Conservation (phyloP, 2,329 filamentous ascomycete genomes). For the Epichloe typhina region DNA sequence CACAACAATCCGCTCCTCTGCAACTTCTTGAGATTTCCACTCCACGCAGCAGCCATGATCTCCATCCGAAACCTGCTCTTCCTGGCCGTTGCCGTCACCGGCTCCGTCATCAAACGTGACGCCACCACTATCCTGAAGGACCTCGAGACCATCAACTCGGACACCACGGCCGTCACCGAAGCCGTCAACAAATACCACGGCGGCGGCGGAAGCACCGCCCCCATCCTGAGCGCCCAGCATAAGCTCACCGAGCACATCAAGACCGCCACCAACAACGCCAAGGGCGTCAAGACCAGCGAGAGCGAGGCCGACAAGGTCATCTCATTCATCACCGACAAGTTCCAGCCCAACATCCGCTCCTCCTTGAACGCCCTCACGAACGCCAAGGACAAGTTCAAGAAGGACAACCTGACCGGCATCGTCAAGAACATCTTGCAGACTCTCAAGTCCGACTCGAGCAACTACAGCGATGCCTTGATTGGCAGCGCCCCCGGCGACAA, state of each 20-base stretch:
- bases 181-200: not conserved
- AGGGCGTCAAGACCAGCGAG: not conserved
- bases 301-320: not conserved
- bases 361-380: not conserved
- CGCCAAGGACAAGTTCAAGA: not conserved
- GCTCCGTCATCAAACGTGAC: constrained; percentile 1
- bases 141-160: not conserved
- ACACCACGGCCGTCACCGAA: not conserved
- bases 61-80: constrained; percentile 3
- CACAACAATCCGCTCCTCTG: too few species aligned
- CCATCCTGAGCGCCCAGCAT: not conserved
- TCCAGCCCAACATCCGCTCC: not conserved
- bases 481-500: not conserved
- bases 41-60: not conserved
- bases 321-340: not conserved
- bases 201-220: not conserved
- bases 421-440: not conserved
- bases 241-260: not conserved
- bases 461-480: not conserved
- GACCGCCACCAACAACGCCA: not conserved
- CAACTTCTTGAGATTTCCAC: too few species aligned
- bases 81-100: constrained; percentile 1
- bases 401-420: not conserved
- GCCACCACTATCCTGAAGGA: not conserved
- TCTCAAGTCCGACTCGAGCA: not conserved